A percentile compares a stretch with the other conserved stretches of the same genome.
Conservation (phyloP, 1,284 basidiomycete genomes). For the Takashimella koratensis region DNA sequence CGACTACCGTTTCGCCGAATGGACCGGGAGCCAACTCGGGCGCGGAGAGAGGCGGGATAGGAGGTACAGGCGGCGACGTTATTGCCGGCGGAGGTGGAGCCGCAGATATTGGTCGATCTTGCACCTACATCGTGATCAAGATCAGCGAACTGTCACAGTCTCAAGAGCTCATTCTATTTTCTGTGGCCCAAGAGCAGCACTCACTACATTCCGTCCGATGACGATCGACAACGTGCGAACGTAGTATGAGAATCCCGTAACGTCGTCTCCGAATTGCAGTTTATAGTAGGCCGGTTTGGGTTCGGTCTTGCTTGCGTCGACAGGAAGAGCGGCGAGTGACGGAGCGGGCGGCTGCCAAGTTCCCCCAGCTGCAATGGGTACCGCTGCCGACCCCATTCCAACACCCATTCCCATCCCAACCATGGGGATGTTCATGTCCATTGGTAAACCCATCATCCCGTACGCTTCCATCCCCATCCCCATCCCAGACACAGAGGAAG, state of each 20-base stretch:
- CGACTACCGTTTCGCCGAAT: neutral
- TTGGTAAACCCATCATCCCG: no score
- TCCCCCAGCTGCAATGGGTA: neutral
- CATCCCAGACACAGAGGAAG: no score
- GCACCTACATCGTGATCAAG: neutral
- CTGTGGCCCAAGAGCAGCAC: conserved; percentile 6
- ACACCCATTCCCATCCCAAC: no score
- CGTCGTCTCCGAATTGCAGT: conserved; percentile 48
- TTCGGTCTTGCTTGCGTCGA: conserved; percentile 46
- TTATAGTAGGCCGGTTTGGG: conserved; percentile 50
- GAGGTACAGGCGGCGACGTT: conserved; percentile 26
- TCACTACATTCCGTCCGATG: conserved; percentile 46
- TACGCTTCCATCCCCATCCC: no score
- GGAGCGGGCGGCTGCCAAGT: conserved; percentile 43
- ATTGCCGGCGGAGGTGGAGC: conserved; percentile 28
- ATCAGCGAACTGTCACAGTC: neutral
- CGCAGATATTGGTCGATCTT: conserved; percentile 24
- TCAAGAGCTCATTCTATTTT: neutral
- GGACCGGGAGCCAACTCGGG: no score
- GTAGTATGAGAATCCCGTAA: conserved; percentile 50
- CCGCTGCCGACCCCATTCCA: neutral
- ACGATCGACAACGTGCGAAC: conserved; percentile 46
- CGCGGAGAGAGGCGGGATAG: conserved; percentile 17
- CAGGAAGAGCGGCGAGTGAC: conserved; percentile 42
- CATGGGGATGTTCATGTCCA: no score